phyloP scores from a whole-genome alignment of 2,329 filamentous ascomycete genomes.

The Talaromyces sp. region DNA sequence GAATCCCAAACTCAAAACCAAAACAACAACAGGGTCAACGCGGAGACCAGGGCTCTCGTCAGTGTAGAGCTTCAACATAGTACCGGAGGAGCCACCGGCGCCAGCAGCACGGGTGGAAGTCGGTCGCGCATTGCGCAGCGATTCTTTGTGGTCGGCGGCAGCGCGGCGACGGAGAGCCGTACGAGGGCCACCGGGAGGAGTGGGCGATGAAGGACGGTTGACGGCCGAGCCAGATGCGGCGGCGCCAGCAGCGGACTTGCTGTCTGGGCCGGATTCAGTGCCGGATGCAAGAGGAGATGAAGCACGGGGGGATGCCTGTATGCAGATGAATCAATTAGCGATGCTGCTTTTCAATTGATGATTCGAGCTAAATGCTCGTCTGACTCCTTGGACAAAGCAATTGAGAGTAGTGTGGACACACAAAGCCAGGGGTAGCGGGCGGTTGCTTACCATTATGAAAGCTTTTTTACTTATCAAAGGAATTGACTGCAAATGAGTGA shows the following conservation, averaged over 20 bases:
- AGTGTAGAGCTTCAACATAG: conserved; percentile 98
- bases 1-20: conserved; percentile 94
- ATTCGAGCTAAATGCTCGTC: not conserved
- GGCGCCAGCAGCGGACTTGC: conserved; percentile 44
- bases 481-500: conserved; percentile 15
- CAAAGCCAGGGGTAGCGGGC: not conserved
- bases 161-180: conserved; percentile 93
- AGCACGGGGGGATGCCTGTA: conserved; percentile 40
- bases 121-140: conserved; percentile 88
- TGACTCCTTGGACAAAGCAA: not conserved
- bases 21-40: conserved; percentile 95
- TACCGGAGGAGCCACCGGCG: conserved; percentile 93
- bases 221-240: conserved; percentile 65
- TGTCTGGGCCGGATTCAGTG: conserved; percentile 45
- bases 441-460: conserved; percentile 16
- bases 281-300: conserved; percentile 45
- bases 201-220: conserved; percentile 78
- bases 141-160: conserved; percentile 95
- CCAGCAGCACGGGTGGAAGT: conserved; percentile 90
- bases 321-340: not conserved
- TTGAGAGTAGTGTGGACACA: not conserved
- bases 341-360: not conserved
- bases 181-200: conserved; percentile 87
- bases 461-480: not conserved
- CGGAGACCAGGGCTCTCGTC: conserved; percentile 96